Evolutionary conservation across 495 filamentous ascomycete species (phyloP).

Genomic region (Neurospora sp.): DNA sequence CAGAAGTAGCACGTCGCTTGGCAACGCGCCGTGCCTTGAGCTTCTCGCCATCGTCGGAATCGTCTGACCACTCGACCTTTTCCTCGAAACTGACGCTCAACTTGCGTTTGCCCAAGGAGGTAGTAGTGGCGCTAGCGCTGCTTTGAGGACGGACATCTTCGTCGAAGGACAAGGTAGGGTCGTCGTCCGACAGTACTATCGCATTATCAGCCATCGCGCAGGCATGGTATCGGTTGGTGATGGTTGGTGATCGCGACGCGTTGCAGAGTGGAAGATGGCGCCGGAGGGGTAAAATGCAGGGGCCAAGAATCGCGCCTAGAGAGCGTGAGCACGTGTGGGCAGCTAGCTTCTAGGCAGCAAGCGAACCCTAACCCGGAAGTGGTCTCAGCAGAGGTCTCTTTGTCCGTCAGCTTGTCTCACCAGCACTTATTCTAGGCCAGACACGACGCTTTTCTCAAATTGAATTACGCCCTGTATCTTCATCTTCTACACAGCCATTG

Average conservation of each 20-base stretch:
- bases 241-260: not conserved
- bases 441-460: not conserved
- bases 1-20: slow-evolving; percentile 13
- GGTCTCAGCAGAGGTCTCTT: not conserved
- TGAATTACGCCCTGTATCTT: not conserved
- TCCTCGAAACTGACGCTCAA: slow-evolving; percentile 14
- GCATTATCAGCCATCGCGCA: slow-evolving; percentile 6
- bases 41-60: slow-evolving; percentile 22
- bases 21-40: slow-evolving; percentile 12
- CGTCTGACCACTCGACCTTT: slow-evolving; percentile 32
- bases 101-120: slow-evolving; percentile 16
- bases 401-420: not conserved
- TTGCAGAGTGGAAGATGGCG: not conserved
- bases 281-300: not conserved
- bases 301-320: not conserved
- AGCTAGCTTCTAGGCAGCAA: not conserved
- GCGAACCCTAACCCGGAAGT: not conserved
- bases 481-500: not conserved
- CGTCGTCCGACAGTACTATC: slow-evolving; percentile 17
- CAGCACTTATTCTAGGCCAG: not conserved
- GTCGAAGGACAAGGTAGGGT: slow-evolving; percentile 7
- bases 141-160: not conserved
- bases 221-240: not conserved
- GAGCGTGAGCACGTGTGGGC: slow-evolving; percentile 7
- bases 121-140: not conserved